Conservation (phyloP, 2,329 filamentous ascomycete genomes). For the Ophiostoma himal-ulmi region DNA sequence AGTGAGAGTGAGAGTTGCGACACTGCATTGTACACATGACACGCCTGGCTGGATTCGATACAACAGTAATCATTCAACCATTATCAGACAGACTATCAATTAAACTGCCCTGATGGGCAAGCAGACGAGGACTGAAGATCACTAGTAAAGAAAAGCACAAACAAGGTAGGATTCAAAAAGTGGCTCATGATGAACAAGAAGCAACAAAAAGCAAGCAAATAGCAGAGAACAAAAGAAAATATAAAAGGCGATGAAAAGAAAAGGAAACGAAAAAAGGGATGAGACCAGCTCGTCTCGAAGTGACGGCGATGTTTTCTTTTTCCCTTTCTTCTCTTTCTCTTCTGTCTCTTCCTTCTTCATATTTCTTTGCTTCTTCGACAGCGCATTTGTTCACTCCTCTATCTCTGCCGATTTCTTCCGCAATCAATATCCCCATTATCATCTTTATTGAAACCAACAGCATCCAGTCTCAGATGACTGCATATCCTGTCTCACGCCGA, state of each 20-base stretch:
- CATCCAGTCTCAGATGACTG: constrained; percentile 7
- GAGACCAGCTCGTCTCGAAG: not conserved
- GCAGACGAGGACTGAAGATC: too few species aligned
- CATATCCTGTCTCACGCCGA: constrained; percentile 9
- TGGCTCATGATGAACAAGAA: not conserved
- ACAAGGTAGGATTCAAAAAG: too few species aligned
- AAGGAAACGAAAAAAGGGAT: not conserved
- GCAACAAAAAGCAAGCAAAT: not conserved
- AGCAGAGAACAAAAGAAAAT: not conserved
- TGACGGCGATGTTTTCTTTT: not conserved
- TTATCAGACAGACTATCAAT: too few species aligned
- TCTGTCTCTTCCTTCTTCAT: not conserved
- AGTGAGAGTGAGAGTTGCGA: too few species aligned
- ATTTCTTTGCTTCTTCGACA: not conserved
- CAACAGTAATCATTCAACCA: too few species aligned
- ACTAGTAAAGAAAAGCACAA: too few species aligned
- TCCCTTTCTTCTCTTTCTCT: too few species aligned
- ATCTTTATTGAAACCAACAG: not conserved
- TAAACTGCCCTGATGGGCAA: too few species aligned
- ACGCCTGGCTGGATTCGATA: too few species aligned
- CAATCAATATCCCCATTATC: not conserved
- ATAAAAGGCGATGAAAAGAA: not conserved
- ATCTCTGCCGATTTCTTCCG: not conserved
- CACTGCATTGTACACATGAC: too few species aligned
- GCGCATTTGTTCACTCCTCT: not conserved